Evolutionary conservation across 2,329 filamentous ascomycete genomes (phyloP).

Genomic region (Penicillium sp.): DNA sequence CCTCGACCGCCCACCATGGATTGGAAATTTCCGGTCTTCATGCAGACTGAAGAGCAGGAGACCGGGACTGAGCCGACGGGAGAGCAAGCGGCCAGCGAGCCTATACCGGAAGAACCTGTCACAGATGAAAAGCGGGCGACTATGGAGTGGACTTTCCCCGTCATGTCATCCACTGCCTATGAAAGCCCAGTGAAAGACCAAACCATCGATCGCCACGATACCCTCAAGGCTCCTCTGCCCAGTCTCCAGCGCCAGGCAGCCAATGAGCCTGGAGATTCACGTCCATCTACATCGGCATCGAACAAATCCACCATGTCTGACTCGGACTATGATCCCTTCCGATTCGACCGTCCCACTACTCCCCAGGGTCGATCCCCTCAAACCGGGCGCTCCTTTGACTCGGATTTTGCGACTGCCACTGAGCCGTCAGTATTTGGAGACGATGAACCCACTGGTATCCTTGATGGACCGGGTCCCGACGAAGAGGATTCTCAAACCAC

Average conservation of each 20-base stretch:
- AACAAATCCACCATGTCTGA: constrained; percentile 33
- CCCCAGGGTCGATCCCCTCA: constrained; percentile 12
- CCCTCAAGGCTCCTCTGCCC: constrained; percentile 28
- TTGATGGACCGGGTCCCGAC: constrained; percentile 36
- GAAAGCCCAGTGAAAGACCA: constrained; percentile 10
- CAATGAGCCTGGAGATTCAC: constrained; percentile 29
- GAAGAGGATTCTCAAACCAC: constrained; percentile 45
- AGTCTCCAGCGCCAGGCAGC: constrained; percentile 13
- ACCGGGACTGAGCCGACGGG: constrained; percentile 7
- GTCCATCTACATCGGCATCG: constrained; percentile 38
- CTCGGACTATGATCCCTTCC: constrained; percentile 40
- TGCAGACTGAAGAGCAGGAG: constrained; percentile 17
- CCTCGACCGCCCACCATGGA: constrained; percentile 44
- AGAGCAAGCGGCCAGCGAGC: neutral
- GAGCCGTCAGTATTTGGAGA: constrained; percentile 44
- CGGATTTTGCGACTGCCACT: constrained; percentile 42
- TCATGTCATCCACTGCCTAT: constrained; percentile 28
- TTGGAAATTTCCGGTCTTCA: constrained; percentile 42
- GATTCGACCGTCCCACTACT: constrained; percentile 35
- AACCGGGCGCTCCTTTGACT: constrained; percentile 37
- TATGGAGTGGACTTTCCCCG: constrained; percentile 53
- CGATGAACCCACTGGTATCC: constrained; percentile 50
- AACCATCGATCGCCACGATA: constrained; percentile 25
- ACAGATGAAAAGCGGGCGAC: constrained; percentile 36
- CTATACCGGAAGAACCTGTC: constrained; percentile 15